Conservation (phyloP, 2,329 filamentous ascomycete genomes). For the Clarireedia monteithiana region DNA sequence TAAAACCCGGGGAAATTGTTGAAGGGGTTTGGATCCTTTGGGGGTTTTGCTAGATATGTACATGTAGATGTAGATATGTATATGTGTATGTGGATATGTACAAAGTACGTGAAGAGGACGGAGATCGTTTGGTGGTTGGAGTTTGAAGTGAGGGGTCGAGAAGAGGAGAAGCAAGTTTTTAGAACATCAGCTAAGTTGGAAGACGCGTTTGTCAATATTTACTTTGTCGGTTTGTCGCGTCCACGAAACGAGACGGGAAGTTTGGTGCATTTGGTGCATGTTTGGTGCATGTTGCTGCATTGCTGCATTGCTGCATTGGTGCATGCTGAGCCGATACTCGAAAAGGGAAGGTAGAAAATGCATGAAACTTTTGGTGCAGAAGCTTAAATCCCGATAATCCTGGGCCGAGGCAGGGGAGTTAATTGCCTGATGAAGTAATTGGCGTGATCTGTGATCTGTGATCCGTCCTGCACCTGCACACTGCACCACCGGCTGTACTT, state of each 20-base stretch:
- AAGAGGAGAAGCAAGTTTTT: neutral
- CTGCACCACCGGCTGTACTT: neutral
- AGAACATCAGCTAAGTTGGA: neutral
- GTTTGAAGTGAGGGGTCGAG: neutral
- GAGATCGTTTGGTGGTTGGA: neutral
- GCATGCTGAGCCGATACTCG: neutral
- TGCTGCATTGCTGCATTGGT: neutral
- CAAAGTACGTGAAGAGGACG: neutral
- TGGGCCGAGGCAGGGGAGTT: neutral
- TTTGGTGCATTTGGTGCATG: neutral
- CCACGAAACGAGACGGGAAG: neutral
- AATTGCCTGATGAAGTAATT: neutral
- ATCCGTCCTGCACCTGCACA: neutral
- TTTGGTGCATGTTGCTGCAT: neutral
- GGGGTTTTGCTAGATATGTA: neutral
- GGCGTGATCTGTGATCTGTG: neutral
- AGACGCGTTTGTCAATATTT: constrained; percentile 10
- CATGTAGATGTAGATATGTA: too few relatives aligned
- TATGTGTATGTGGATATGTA: too few relatives aligned
- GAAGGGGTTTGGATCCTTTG: neutral
- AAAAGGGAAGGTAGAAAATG: neutral
- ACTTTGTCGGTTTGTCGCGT: constrained; percentile 1
- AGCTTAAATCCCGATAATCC: constrained; percentile 4
- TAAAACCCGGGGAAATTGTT: neutral
- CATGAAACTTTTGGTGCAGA: constrained; percentile 5